Evolutionary conservation across 1,139 yeast genomes (phyloP), one percentile per base, ranked within the genome.

Genomic region (Magnusiomyces magnusii): DNA sequence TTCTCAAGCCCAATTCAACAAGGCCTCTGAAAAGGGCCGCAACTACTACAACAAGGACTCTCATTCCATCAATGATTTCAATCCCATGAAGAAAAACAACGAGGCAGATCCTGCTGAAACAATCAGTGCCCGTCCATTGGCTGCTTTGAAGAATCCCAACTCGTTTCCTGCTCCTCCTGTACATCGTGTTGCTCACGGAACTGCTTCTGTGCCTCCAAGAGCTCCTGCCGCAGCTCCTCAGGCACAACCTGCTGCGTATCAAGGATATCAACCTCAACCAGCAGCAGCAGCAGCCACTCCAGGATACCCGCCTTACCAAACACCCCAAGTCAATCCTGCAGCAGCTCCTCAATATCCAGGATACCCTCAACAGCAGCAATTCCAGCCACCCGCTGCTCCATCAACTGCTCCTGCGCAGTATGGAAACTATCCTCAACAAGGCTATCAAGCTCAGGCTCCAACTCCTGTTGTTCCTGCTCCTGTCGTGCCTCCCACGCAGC

Each of bases 381-480:
- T n/a, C n/a, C n/a, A n/a, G n/a, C n/a, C n/a, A n/a, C n/a, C n/a
- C n/a, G n/a, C n/a, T n/a, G n/a, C n/a, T n/a, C n/a, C n/a, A n/a
- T n/a, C n/a, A n/a, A n/a, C n/a, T n/a, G n/a, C n/a, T n/a, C n/a
- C n/a, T n/a, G n/a, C n/a, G n/a, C n/a, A n/a, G n/a, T n/a, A n/a
- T n/a, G n/a, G n/a, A n/a, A n/a, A n/a, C n/a, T n/a, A n/a, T n/a
- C n/a, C n/a, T n/a, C n/a, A n/a, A n/a, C n/a, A n/a, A n/a, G n/a
- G n/a, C n/a, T n/a, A n/a, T n/a, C n/a, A n/a, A n/a, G n/a, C n/a
- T n/a, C n/a, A n/a, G n/a, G 7, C 3, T 19, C 44, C 7, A 15
- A 76, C 81, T 60, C 84, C 85, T 17, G 78, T 85, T 1, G 87
- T 86, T 0, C 86, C 86, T 0, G 64, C 74, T 75, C 69, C 71